Base-by-base conservation (phyloP, 2,329 filamentous ascomycete species). In the Dothistroma septosporum region DNA sequence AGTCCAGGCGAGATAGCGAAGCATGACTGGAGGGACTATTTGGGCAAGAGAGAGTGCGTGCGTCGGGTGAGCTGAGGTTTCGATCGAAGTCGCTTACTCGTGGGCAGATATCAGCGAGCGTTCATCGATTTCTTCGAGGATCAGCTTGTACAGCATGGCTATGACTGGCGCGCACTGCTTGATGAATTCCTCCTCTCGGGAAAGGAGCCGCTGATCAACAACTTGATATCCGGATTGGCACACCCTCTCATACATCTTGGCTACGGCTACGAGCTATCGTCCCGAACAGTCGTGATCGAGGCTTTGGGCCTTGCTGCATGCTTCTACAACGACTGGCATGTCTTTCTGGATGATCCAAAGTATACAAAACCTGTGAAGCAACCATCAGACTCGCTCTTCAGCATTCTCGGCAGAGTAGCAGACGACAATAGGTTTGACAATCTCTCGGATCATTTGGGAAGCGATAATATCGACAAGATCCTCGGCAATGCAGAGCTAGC, bases 91-190 rank as follows among this genome's bases (percentile, higher is more conserved):
- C 24, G 46, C 61, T 65, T 58, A 62, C 44, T 24, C 33, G 57
- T 33, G 11, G 8, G 24, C 69, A 85, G 80, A 64, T 97, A 95
- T 72, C 91, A 99, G 76, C 85, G 93, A 61, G 93, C 92, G 0
- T 99, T 88, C 72, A 81, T 99, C 59, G 92, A 99, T 74, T 97
- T 94, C 73, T 97, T 96, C 72, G 94, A 99, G 74, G 94, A 99
- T 73, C 86, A 91, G 70, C 80, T 97, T 32, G 92, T 90, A 2
- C 78, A 79, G 19, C 84, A 87, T 69, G 81, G 85, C 37, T 97
- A 97, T 73, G 85, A 96, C 72, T 97, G 94, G 91, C 90, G 88
- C 71, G 80, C 82, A 57, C 85, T 96, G 2, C 79, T 95, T 9
- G 78, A 85, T 2, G 84, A 92, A 63, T 97, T 89, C 72, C 76